Evolutionary conservation across 1,284 basidiomycete species (phyloP).

Genomic region (Termitomyces sp.): DNA sequence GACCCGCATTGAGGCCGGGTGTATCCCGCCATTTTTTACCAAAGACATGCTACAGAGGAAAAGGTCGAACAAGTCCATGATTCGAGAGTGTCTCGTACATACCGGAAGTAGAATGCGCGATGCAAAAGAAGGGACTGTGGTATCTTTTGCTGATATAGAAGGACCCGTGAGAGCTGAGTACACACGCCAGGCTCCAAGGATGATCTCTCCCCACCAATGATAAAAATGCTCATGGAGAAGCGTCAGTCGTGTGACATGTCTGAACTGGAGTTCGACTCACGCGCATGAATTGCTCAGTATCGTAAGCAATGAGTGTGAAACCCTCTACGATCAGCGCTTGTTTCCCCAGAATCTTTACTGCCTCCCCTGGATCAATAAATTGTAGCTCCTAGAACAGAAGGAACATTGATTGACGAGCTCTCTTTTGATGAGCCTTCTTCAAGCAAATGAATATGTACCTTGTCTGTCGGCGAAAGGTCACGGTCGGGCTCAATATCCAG

Average conservation of each 20-base stretch:
- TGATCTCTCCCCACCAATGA: conserved; percentile 41
- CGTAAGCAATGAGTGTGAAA: conserved; percentile 30
- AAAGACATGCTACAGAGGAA: conserved; percentile 21
- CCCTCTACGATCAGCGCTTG: conserved; percentile 25
- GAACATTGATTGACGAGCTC: neutral
- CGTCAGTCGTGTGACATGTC: neutral
- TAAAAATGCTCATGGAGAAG: conserved; percentile 31
- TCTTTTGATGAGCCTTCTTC: neutral
- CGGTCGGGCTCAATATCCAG: conserved; percentile 16
- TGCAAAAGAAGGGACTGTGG: conserved; percentile 19
- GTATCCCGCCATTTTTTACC: conserved; percentile 30
- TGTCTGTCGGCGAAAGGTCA: conserved; percentile 20
- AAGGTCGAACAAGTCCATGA: neutral
- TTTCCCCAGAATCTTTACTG: conserved; percentile 23
- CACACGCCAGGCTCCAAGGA: conserved; percentile 35
- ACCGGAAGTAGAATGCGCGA: conserved; percentile 33
- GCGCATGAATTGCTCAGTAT: conserved; percentile 31
- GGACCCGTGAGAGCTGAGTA: conserved; percentile 25
- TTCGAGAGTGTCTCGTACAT: neutral
- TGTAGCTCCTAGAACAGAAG: conserved; percentile 25
- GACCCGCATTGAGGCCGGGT: conserved; percentile 31
- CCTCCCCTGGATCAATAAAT: conserved; percentile 25
- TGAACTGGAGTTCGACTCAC: conserved; percentile 16
- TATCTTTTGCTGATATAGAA: conserved; percentile 8
- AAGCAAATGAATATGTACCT: conserved; percentile 13